Conservation (phyloP, 2,329 filamentous ascomycete genomes). For the Aspergillus nomiae region DNA sequence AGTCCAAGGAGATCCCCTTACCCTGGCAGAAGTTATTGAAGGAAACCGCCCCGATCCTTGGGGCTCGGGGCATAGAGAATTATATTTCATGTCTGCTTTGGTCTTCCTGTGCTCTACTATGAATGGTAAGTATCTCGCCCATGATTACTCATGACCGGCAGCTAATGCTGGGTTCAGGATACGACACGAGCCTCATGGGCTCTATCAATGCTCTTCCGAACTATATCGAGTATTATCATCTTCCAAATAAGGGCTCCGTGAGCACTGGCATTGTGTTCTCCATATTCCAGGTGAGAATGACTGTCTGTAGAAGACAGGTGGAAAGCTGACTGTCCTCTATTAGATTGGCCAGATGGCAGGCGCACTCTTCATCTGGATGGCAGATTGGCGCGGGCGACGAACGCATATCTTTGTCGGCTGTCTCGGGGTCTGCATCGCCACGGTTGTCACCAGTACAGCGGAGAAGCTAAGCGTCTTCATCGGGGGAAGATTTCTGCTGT, state of each 20-base stretch:
- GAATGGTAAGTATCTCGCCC: conserved; percentile 7
- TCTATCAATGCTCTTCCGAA: conserved; percentile 16
- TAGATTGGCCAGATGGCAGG: conserved; percentile 15
- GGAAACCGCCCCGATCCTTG: conserved; percentile 11
- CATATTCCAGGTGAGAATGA: conserved; percentile 12
- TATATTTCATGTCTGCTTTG: conserved; percentile 13
- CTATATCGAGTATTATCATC: conserved; percentile 8
- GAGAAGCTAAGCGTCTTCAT: too few relatives aligned
- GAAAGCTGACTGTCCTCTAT: background rate
- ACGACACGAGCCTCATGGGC: conserved; percentile 13
- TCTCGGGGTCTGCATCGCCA: too few relatives aligned
- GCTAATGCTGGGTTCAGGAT: conserved; percentile 3
- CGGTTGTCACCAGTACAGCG: too few relatives aligned
- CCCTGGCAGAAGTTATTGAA: conserved; percentile 3
- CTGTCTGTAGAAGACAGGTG: background rate
- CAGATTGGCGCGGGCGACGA: too few relatives aligned
- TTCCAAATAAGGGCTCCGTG: conserved; percentile 11
- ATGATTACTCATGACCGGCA: background rate
- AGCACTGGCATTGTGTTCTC: conserved; percentile 16
- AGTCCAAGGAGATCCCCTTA: background rate
- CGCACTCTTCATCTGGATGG: too few relatives aligned
- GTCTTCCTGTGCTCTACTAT: conserved; percentile 16
- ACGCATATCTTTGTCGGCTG: too few relatives aligned
- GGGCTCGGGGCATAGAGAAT: conserved; percentile 10
- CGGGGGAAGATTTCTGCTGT: too few relatives aligned